Percentiles rank a stretch among this genome's conserved stretches.
These are phyloP conservation scores for Petunia axillaris DNA, from an alignment of 257 asterid species.

Conservation along the genomic window DNA sequence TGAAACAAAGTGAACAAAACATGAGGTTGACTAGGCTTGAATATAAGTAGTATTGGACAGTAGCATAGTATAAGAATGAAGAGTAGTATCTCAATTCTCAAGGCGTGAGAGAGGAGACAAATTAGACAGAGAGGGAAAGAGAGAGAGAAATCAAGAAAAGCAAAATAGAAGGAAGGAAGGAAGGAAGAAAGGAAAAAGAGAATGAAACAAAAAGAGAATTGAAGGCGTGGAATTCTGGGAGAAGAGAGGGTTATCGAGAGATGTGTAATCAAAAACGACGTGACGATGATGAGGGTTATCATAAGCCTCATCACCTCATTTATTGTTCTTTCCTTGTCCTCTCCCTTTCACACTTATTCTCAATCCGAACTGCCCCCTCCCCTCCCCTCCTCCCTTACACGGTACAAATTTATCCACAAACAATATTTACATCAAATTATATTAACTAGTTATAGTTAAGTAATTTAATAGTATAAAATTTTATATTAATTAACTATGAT, in stretches of 20 bases:
- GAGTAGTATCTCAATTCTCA: background rate
- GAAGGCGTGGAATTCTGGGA: constrained; percentile 69
- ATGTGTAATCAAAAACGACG: constrained; percentile 76
- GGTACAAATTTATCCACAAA: too few species aligned
- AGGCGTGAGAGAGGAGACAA: constrained; percentile 23
- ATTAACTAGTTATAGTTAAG: too few species aligned
- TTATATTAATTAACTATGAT: too few species aligned
- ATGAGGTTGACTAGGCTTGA: constrained; percentile 50
- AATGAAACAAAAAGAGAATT: constrained; percentile 7
- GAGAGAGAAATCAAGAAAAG: constrained; percentile 2
- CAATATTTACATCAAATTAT: too few species aligned
- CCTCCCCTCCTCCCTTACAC: background rate
- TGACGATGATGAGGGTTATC: constrained; percentile 97
- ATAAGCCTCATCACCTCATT: constrained; percentile 93
- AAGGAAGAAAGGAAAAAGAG: background rate
- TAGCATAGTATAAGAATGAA: background rate
- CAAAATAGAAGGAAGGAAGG: constrained; percentile 6
- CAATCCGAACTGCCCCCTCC: constrained; percentile 80
- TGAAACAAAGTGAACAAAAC: constrained; percentile 44
- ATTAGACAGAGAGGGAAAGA: constrained; percentile 19
- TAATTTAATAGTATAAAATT: too few species aligned
- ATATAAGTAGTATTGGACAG: background rate
- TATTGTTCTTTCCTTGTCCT: constrained; percentile 64
- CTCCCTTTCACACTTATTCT: constrained; percentile 94
- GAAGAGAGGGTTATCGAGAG: constrained; percentile 44